Conservation (phyloP, 495 filamentous ascomycete genomes). For the Aspergillus mulundensis region DNA sequence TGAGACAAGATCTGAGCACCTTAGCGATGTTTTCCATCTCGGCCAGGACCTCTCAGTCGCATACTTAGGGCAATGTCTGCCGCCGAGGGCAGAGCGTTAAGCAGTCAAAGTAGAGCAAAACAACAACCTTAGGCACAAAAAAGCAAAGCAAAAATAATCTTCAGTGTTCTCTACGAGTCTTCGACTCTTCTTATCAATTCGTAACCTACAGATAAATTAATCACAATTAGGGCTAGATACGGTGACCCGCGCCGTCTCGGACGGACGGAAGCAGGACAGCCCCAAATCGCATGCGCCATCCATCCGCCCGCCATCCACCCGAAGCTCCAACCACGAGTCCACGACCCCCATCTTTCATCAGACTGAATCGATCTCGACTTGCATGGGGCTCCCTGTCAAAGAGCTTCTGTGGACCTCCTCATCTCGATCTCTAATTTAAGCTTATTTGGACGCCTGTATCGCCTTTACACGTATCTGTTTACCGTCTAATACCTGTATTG, state of each 20-base stretch:
- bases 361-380: conserved; percentile 2
- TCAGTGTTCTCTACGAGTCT: background rate
- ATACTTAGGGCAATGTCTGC: background rate
- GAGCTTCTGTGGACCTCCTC: conserved; percentile 13
- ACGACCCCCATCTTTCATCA: background rate
- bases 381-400: conserved; percentile 6
- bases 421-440: conserved; percentile 12
- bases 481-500: background rate
- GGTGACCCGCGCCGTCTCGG: conserved; percentile 9
- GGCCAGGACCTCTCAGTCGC: background rate
- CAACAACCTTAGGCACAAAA: background rate
- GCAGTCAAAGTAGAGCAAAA: background rate
- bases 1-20: background rate
- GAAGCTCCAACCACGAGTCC: conserved; percentile 11
- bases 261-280: conserved; percentile 20
- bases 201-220: background rate
- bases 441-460: conserved; percentile 23
- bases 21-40: background rate
- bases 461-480: conserved; percentile 7
- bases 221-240: background rate
- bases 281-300: background rate
- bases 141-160: background rate
- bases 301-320: conserved; percentile 7
- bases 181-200: background rate
- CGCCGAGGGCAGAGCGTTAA: background rate